phyloP scores from a whole-genome alignment of 2,329 filamentous ascomycete species.

The Trichoderma simmonsii region DNA sequence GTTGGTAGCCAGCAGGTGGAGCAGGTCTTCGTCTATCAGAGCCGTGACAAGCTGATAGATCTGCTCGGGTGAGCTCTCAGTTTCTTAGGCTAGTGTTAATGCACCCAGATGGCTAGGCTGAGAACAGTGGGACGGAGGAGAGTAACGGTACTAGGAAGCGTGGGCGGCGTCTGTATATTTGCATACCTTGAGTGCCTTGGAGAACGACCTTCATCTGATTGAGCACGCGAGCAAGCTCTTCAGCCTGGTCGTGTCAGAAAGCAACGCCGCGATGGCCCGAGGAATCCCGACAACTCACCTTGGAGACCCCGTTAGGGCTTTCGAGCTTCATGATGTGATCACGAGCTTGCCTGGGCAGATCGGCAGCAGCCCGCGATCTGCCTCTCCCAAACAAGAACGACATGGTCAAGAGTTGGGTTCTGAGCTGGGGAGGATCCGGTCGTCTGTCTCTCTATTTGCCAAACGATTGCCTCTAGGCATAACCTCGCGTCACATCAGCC shows the following conservation, averaged over 20 bases:
- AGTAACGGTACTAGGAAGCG: neutral
- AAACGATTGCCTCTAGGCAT: neutral
- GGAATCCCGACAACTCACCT: conserved; percentile 36
- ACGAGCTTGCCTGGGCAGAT: conserved; percentile 55
- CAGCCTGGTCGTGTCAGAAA: conserved; percentile 54
- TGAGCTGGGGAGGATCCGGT: neutral
- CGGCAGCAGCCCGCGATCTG: conserved; percentile 49
- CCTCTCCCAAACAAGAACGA: conserved; percentile 56
- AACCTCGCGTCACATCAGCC: conserved; percentile 7
- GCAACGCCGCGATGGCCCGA: neutral
- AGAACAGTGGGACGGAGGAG: conserved; percentile 1
- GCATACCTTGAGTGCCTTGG: conserved; percentile 83
- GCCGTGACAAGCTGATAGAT: conserved; percentile 81
- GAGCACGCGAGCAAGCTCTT: conserved; percentile 83
- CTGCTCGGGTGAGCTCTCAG: conserved; percentile 81
- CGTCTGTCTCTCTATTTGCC: neutral
- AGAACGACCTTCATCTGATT: conserved; percentile 89
- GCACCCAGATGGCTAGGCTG: conserved; percentile 9
- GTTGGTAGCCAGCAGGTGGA: conserved; percentile 77
- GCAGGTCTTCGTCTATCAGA: conserved; percentile 84
- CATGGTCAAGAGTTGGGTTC: conserved; percentile 33
- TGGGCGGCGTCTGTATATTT: neutral
- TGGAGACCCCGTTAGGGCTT: conserved; percentile 45
- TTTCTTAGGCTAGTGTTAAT: conserved; percentile 53
- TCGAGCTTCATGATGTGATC: conserved; percentile 54